Evolutionary conservation across 2,329 filamentous ascomycete species (phyloP).

Genomic region (Pseudogymnoascus sp.): DNA sequence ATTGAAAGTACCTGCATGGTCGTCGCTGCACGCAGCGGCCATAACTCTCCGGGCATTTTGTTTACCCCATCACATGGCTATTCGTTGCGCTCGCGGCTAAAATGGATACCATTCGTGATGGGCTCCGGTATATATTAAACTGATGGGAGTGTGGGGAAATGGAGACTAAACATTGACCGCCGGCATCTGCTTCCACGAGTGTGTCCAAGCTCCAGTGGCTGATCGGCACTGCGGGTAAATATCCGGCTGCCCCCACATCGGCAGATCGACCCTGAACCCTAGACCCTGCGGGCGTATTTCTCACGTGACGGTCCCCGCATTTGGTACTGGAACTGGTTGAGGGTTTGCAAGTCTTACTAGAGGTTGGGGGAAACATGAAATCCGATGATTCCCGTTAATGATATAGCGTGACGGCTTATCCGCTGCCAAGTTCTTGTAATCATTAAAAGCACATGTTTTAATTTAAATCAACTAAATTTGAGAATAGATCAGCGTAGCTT

Average conservation of each 20-base stretch:
- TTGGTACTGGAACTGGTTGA: neutral
- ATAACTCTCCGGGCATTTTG: neutral
- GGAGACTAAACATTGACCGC: neutral
- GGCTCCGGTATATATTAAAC: neutral
- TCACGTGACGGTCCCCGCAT: neutral
- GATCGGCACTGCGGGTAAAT: slow-evolving; percentile 7
- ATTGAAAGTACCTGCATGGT: slow-evolving; percentile 1
- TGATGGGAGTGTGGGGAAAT: neutral
- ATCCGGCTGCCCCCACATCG: neutral
- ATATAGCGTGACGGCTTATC: neutral
- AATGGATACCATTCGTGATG: neutral
- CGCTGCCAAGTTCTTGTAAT: neutral
- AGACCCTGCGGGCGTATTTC: neutral
- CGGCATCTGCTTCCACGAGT: neutral
- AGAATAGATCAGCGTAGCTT: neutral
- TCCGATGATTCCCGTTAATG: neutral
- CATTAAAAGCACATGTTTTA: neutral
- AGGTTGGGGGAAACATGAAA: neutral
- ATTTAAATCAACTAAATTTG: neutral
- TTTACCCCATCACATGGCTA: slow-evolving; percentile 3
- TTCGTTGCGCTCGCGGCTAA: neutral
- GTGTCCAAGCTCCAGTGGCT: neutral
- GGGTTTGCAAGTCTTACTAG: neutral
- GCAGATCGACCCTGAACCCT: neutral
- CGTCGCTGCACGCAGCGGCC: neutral